A percentile compares a stretch with the other conserved stretches of the same genome.
Evolutionary conservation across 495 filamentous ascomycete genomes (phyloP).

Genomic region (Trichoderma parareesei): DNA sequence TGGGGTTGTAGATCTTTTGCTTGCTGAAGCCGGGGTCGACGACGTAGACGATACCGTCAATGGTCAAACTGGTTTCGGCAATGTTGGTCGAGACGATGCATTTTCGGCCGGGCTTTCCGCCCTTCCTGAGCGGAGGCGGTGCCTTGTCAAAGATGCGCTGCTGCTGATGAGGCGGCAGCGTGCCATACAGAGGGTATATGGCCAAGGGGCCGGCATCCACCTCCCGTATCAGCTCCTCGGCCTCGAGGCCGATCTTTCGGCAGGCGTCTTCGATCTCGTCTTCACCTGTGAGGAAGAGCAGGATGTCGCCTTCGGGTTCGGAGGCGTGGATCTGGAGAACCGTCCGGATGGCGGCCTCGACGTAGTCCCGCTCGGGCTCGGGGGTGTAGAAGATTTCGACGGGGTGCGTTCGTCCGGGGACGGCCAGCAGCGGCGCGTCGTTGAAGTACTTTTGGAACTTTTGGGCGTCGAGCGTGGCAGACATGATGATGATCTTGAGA

Average conservation of each 20-base stretch:
- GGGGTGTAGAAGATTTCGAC: constrained; percentile 99
- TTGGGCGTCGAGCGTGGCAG: constrained; percentile 89
- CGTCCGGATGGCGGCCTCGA: constrained; percentile 88
- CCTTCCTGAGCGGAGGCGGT: constrained; percentile 59
- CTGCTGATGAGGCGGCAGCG: constrained; percentile 83
- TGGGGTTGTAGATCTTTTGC: constrained; percentile 98
- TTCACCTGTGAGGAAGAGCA: constrained; percentile 95
- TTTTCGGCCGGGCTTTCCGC: constrained; percentile 86
- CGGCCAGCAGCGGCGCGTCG: constrained; percentile 83
- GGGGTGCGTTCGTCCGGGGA: constrained; percentile 91
- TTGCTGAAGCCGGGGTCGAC: constrained; percentile 99
- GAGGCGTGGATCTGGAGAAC: constrained; percentile 93
- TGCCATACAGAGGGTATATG: constrained; percentile 91
- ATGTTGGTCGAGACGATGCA: constrained; percentile 96
- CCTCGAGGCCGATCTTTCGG: constrained; percentile 82
- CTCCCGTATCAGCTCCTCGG: constrained; percentile 82
- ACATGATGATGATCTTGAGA: constrained; percentile 97
- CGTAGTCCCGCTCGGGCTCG: constrained; percentile 92
- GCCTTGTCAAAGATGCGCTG: constrained; percentile 92
- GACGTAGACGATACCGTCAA: constrained; percentile 98
- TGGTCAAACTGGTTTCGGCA: constrained; percentile 93
- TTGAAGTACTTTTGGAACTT: constrained; percentile 99
- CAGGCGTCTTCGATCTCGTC: constrained; percentile 98
- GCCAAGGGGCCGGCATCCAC: constrained; percentile 82
- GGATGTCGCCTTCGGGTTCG: constrained; percentile 87